phyloP scores from a whole-genome alignment of 768 basidiomycete species.

The Mrakia frigida region DNA sequence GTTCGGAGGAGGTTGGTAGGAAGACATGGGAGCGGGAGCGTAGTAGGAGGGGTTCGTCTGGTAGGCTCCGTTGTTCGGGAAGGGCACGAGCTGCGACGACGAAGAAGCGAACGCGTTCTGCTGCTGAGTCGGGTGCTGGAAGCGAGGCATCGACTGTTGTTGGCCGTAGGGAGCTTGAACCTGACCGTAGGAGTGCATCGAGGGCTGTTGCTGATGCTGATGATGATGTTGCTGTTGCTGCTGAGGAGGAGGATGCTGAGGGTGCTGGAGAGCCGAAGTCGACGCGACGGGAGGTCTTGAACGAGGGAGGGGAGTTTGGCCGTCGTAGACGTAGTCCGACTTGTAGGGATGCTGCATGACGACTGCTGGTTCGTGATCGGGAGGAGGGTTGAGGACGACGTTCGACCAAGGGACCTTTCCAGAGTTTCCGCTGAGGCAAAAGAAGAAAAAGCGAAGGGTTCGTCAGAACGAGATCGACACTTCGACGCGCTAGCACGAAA shows the following conservation, averaged over 20 bases:
- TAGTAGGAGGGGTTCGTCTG: not conserved
- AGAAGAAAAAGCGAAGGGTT: not conserved
- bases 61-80: no score
- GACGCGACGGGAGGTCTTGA: not conserved
- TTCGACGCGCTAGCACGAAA: not conserved
- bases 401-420: not conserved
- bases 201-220: not conserved
- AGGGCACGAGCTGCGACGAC: not conserved
- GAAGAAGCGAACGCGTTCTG: not conserved
- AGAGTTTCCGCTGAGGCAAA: not conserved
- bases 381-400: slow-evolving; percentile 11
- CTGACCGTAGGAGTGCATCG: not conserved
- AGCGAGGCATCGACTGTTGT: not conserved
- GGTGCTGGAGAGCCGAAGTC: not conserved
- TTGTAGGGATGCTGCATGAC: not conserved
- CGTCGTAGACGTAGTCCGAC: slow-evolving; percentile 10
- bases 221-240: not conserved
- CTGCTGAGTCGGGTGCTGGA: not conserved
- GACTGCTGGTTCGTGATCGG: not conserved
- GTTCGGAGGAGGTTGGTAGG: not conserved
- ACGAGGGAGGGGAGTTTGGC: not conserved
- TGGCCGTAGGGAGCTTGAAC: not conserved
- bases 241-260: slow-evolving; percentile 1
- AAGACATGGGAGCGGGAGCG: not conserved
- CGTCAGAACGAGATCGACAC: no score